Percentiles rank a stretch among this genome's conserved stretches.
Conservation (phyloP, 2,329 filamentous ascomycete genomes). For the Trichophaea hybrida region DNA sequence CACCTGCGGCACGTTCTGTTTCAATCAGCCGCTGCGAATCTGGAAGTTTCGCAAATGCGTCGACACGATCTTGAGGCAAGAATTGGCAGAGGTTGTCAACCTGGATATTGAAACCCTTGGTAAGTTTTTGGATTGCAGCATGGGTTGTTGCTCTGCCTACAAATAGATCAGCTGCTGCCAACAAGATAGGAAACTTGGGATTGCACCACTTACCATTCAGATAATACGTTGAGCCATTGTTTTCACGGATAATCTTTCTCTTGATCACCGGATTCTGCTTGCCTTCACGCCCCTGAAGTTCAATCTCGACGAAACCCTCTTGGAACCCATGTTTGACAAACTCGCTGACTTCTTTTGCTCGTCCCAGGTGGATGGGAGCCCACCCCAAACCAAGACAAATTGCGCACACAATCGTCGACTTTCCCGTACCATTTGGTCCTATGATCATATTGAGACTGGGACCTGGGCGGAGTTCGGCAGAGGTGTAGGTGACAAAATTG, state of each 20-base stretch:
- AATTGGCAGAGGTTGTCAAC: slow-evolving; percentile 98
- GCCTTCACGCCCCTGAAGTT: slow-evolving; percentile 55
- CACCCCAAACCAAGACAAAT: slow-evolving; percentile 88
- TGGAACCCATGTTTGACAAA: slow-evolving; percentile 83
- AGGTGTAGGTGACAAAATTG: slow-evolving; percentile 91
- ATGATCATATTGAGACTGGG: slow-evolving; percentile 97
- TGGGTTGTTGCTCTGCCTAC: slow-evolving; percentile 30
- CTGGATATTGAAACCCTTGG: slow-evolving; percentile 66
- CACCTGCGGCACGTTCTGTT: slow-evolving; percentile 77
- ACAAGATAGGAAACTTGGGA: background rate
- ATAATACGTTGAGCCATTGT: slow-evolving; percentile 66
- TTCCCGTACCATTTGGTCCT: slow-evolving; percentile 95
- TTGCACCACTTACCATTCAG: slow-evolving; percentile 49
- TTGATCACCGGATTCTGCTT: slow-evolving; percentile 56
- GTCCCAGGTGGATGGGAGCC: slow-evolving; percentile 58
- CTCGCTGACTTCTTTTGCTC: slow-evolving; percentile 69
- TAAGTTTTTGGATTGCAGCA: slow-evolving; percentile 52
- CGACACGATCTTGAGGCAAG: slow-evolving; percentile 85
- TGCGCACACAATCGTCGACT: slow-evolving; percentile 92
- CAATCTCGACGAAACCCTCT: slow-evolving; percentile 74
- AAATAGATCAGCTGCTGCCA: background rate
- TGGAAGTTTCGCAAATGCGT: slow-evolving; percentile 75
- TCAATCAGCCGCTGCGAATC: slow-evolving; percentile 70
- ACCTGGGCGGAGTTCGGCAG: slow-evolving; percentile 78
- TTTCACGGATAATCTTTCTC: slow-evolving; percentile 64